Conservation (phyloP, 2,329 filamentous ascomycete genomes). For the Lachnellula arida region DNA sequence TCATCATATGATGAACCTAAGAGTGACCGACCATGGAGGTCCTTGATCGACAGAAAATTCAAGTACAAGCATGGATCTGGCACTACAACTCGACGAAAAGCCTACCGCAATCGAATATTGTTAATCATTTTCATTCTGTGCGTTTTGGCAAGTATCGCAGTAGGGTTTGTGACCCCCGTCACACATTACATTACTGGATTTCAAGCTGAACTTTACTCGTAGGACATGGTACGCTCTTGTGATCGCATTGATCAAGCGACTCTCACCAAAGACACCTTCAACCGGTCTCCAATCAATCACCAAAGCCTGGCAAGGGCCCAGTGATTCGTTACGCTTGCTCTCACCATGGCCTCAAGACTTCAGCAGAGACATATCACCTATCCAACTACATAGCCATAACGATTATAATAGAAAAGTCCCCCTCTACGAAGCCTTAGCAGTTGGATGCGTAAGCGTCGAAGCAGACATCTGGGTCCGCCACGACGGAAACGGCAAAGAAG, state of each 20-base stretch:
- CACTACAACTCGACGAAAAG: background rate
- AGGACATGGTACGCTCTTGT: conserved; percentile 13
- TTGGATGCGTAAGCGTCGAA: conserved; percentile 52
- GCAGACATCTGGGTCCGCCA: conserved; percentile 58
- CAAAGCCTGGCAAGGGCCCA: conserved; percentile 8
- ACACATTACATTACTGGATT: background rate
- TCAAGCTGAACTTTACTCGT: background rate
- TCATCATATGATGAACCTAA: background rate
- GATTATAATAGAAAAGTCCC: conserved; percentile 48
- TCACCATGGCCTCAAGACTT: conserved; percentile 12
- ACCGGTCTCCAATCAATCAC: conserved; percentile 11
- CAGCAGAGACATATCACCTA: conserved; percentile 6
- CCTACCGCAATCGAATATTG: background rate
- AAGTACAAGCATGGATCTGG: background rate
- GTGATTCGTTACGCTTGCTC: background rate
- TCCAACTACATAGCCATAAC: conserved; percentile 45
- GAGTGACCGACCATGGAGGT: background rate
- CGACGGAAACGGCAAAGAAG: conserved; percentile 31
- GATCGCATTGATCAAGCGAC: conserved; percentile 8
- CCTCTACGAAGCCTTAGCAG: conserved; percentile 46
- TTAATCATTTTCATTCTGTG: background rate
- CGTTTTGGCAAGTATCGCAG: background rate
- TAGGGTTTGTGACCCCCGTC: background rate
- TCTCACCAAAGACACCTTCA: background rate
- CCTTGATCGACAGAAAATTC: background rate